Base-by-base conservation (phyloP, 768 basidiomycete species). In the Gloeostereum incarnatum region DNA sequence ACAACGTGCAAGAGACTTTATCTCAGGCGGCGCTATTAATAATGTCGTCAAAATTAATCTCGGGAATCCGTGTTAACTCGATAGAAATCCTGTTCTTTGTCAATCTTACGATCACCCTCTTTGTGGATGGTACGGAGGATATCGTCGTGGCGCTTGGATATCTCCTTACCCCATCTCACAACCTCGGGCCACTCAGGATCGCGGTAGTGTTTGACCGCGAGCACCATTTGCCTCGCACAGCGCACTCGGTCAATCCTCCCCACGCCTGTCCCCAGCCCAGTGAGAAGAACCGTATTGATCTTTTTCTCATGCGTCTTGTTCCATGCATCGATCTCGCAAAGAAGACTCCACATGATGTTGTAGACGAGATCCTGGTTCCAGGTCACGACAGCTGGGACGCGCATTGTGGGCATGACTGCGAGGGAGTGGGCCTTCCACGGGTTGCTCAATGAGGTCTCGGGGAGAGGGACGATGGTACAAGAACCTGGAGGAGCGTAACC, bases 291-390 rank as follows among this genome's bases (percentile, higher is more conserved):
- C 8, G 9, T 29, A 14, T 29, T 29, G 9, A 14, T 14, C 14
- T 29, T 8, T 8, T 29, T 14, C 8, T 29, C 26, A 14, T 8
- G 9, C 8, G 9, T 32, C 29, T 38, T 23, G 37, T 57, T 58
- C 53, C 56, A 55, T 3, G 32, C 43, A 37, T 47, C 43, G 8
- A 62, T 22, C 36, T 49, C 46, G 16, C 44, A 47, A 4, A 58
- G 44, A 16, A 61, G 40, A 26, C 42, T 44, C 61, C 57, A 62
- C 50, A 56, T 54, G 13, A 44, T 49, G 31, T 60, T 55, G 45
- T 59, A 60, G 16, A 59, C 56, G 21, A 62, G 47, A 38, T 58
- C 59, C 21, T 46, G 43, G 24, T 60, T 51, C 60, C 59, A 61
- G 19, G 36, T 32, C 4, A 54, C 36, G 13, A 48, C 42, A 14